Evolutionary conservation across 305 asterid genomes (phyloP), one percentile per base, ranked within the genome.

Genomic region (Fraxinus ornus): DNA sequence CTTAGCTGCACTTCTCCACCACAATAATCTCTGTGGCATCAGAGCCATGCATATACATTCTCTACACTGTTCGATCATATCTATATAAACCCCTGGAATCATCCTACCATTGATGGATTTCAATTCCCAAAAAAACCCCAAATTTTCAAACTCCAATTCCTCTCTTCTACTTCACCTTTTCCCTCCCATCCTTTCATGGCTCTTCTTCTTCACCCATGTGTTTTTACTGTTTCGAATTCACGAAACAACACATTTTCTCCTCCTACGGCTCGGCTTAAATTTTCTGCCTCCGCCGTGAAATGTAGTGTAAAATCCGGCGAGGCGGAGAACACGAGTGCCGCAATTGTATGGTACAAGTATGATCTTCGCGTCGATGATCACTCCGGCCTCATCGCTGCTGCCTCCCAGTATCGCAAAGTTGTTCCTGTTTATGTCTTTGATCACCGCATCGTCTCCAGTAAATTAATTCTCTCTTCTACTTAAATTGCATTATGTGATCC

Each of bases 281-380:
- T 76, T 78, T 82, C 83, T 44, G 83, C 89, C 72, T 77, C 86
- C 79, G 83, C 88, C 52, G 70, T 83, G 76, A 84, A 77, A 78
- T 70, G 81, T 87, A 85, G 86, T 30, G 86, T 72, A 78, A 86
- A 84, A 84, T 85, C 91, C 72, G 80, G 85, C 49, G 83, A 86
- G 74, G 86, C 81, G 60, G 86, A 80, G 85, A 83, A 62, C 41
- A 49, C n/a, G 19, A 89, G 87, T 6, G 79, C 95, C 6, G 98
- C 97, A 36, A 89, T 94, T 79, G 82, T 94, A 13, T 94, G 97
- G 97, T 92, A 90, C 94, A 94, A 94, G 89, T 93, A 94, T 80
- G 98, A 93, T 86, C 98, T 94, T 86, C 97, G 97, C 33, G 37
- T 94, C 15, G 94, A 91, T 75, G 97, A 94, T 86, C 98, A 94